These are phyloP conservation scores for Clarireedia hainanense DNA, from an alignment of 2,329 filamentous ascomycete genomes.

Conservation along the genomic window DNA sequence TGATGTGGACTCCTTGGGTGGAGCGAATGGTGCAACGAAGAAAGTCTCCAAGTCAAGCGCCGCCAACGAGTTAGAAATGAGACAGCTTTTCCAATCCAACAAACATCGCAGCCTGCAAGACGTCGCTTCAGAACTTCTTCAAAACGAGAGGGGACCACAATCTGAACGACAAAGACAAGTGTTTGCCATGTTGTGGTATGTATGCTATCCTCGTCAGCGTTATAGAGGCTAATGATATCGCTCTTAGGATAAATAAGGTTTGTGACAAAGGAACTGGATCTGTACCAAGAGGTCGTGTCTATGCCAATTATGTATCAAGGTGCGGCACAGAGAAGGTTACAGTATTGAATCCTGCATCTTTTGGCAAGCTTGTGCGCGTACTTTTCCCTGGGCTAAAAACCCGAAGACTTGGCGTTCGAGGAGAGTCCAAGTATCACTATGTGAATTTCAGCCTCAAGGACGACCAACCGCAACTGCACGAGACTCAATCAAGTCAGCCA, in stretches of 20 bases:
- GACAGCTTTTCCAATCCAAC: conserved; percentile 65
- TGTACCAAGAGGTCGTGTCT: conserved; percentile 86
- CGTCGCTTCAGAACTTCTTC: conserved; percentile 67
- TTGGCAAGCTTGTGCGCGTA: conserved; percentile 93
- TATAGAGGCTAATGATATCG: conserved; percentile 9
- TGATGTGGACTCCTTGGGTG: conserved; percentile 45
- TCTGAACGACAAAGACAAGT: conserved; percentile 78
- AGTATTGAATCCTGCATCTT: conserved; percentile 91
- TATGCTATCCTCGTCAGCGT: conserved; percentile 11
- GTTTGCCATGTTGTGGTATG: conserved; percentile 83
- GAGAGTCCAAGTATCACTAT: conserved; percentile 98
- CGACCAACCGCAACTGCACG: conserved; percentile 34
- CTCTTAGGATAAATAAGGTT: conserved; percentile 60
- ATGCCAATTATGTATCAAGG: conserved; percentile 87
- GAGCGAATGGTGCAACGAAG: conserved; percentile 41
- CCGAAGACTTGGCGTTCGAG: conserved; percentile 80
- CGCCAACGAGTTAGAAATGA: conserved; percentile 75
- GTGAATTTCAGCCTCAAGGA: conserved; percentile 57
- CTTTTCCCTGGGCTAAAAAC: conserved; percentile 95
- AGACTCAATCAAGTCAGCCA: conserved; percentile 38
- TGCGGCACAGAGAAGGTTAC: conserved; percentile 92
- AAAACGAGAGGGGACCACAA: conserved; percentile 71
- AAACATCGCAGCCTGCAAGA: conserved; percentile 60
- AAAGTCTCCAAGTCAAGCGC: conserved; percentile 59
- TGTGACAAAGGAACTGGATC: conserved; percentile 73